Evolutionary conservation across 805 yeast species (phyloP).

Genomic region (Hanseniaspora lachancei): DNA sequence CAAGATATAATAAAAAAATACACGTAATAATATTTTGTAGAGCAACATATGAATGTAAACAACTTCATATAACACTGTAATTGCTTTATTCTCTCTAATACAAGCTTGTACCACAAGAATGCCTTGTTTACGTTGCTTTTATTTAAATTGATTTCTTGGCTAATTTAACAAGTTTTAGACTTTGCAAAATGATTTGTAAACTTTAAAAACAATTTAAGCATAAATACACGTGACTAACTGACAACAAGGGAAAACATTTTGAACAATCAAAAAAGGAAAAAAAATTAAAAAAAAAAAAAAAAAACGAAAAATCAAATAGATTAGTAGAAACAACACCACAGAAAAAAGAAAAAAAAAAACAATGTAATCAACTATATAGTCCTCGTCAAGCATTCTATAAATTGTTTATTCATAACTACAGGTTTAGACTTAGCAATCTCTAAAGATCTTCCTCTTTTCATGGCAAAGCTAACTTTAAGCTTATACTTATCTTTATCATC

Average conservation of each 20-base stretch:
- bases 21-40: too few relatives aligned
- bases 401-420: neutral
- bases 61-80: too few relatives aligned
- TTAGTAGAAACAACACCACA: neutral
- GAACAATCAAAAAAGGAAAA: neutral
- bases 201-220: too few relatives aligned
- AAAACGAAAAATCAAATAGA: neutral
- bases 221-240: neutral
- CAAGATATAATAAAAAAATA: too few relatives aligned
- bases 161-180: too few relatives aligned
- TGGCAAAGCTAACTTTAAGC: slow-evolving; percentile 2
- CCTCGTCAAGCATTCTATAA: neutral
- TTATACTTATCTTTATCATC: neutral
- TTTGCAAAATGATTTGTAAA: too few relatives aligned
- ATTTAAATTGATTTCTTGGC: too few relatives aligned
- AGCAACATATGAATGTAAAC: too few relatives aligned
- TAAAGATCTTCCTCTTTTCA: slow-evolving; percentile 9
- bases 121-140: too few relatives aligned
- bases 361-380: neutral
- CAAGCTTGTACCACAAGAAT: too few relatives aligned
- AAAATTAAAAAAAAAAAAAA: neutral
- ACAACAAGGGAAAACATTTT: neutral
- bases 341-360: neutral
- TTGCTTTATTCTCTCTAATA: too few relatives aligned
- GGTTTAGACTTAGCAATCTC: neutral